A percentile compares a stretch with the other conserved stretches of the same genome.
These are phyloP conservation scores for Boletellus emodensis DNA, from an alignment of 768 basidiomycete species.

Conservation along the genomic window DNA sequence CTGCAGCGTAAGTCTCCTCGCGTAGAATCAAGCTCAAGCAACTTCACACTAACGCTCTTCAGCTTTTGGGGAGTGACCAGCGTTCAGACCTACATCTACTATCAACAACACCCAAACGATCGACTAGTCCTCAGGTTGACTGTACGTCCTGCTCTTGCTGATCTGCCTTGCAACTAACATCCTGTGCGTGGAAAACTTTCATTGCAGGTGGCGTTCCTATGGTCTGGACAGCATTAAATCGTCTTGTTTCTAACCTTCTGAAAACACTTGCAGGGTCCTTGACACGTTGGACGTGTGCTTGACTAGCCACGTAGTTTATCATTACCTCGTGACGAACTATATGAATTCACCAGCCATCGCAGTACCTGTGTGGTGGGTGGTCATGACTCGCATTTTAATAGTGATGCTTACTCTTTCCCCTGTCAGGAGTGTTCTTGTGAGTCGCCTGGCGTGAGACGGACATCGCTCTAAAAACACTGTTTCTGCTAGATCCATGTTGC, in stretches of 20 bases:
- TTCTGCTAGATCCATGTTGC: slow-evolving; percentile 46
- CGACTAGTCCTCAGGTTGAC: slow-evolving; percentile 31
- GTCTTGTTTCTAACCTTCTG: not conserved
- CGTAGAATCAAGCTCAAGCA: not conserved
- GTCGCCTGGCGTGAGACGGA: slow-evolving; percentile 14
- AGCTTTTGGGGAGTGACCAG: slow-evolving; percentile 62
- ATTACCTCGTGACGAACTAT: slow-evolving; percentile 54
- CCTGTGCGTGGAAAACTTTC: slow-evolving; percentile 26
- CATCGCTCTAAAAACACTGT: not conserved
- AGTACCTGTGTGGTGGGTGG: slow-evolving; percentile 41
- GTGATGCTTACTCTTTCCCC: not conserved
- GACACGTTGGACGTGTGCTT: slow-evolving; percentile 54
- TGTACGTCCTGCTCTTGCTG: slow-evolving; percentile 25
- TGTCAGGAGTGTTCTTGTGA: slow-evolving; percentile 51
- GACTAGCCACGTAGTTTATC: slow-evolving; percentile 52
- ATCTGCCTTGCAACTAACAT: slow-evolving; percentile 27
- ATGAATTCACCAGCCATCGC: slow-evolving; percentile 40
- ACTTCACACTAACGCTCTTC: not conserved
- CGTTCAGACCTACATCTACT: slow-evolving; percentile 52
- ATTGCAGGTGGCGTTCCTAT: slow-evolving; percentile 27
- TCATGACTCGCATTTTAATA: too few relatives aligned
- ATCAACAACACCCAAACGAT: slow-evolving; percentile 36
- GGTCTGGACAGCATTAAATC: slow-evolving; percentile 1
- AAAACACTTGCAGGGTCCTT: slow-evolving; percentile 27
- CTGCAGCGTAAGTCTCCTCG: slow-evolving; percentile 43